A percentile compares a stretch with the other conserved stretches of the same genome.
These are phyloP conservation scores for Wickerhamomyces bisporus DNA, from an alignment of 805 yeast genomes.

Conservation along the genomic window DNA sequence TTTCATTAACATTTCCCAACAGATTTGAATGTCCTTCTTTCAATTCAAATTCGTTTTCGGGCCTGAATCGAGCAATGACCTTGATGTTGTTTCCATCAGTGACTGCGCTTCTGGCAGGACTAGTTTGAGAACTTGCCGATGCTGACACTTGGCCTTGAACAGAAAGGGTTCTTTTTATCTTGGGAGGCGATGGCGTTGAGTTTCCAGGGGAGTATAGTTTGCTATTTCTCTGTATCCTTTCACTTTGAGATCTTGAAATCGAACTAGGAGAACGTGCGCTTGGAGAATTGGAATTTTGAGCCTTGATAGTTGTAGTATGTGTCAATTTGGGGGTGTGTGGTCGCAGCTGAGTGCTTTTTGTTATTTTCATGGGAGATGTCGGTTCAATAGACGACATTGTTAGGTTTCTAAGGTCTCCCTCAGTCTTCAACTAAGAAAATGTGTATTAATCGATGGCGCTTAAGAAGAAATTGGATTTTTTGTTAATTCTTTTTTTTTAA, in stretches of 20 bases:
- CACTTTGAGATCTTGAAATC: no score
- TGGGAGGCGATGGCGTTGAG: background rate
- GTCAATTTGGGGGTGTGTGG: background rate
- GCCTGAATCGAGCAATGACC: constrained; percentile 72
- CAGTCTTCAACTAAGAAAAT: no score
- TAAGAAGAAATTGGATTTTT: no score
- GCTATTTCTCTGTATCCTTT: background rate
- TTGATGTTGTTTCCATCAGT: constrained; percentile 37
- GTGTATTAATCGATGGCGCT: no score
- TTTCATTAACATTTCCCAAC: constrained; percentile 14
- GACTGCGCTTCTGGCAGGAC: background rate
- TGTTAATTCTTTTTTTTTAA: no score
- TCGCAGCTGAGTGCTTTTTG: background rate
- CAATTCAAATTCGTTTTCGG: constrained; percentile 37
- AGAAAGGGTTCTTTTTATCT: no score
- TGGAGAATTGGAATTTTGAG: background rate
- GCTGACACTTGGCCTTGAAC: no score
- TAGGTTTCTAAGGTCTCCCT: background rate
- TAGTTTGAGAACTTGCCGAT: no score
- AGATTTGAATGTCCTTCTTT: constrained; percentile 7
- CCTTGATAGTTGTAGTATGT: background rate
- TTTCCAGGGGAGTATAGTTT: background rate
- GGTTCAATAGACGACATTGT: no score
- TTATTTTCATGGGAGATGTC: background rate
- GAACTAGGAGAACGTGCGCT: background rate